Conservation (phyloP, 306 rosid species). For the Acacia confusa region DNA sequence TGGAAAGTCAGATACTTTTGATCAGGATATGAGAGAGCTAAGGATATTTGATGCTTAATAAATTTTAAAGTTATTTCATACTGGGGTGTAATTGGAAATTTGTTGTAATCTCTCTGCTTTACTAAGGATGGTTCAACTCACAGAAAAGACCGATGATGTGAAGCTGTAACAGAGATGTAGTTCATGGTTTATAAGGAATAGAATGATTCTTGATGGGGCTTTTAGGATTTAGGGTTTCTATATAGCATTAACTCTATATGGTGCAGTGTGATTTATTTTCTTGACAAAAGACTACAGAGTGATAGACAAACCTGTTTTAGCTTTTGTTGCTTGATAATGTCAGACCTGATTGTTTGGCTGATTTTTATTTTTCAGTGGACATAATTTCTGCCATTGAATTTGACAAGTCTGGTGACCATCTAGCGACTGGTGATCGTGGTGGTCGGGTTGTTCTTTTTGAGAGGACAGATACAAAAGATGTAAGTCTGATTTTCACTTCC, state of each 20-base stretch:
- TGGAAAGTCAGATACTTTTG: slow-evolving; percentile 8
- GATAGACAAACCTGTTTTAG: slow-evolving; percentile 13
- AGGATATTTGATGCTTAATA: slow-evolving; percentile 4
- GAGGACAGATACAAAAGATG: slow-evolving; percentile 95
- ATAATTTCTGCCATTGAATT: slow-evolving; percentile 98
- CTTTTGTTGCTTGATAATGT: slow-evolving; percentile 25
- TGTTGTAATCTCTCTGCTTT: neutral
- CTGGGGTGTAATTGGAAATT: neutral
- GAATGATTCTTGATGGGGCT: neutral
- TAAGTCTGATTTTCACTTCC: slow-evolving; percentile 42
- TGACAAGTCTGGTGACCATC: slow-evolving; percentile 96
- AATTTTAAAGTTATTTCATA: slow-evolving; percentile 1
- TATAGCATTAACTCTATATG: neutral
- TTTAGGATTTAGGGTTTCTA: neutral
- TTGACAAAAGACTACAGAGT: neutral
- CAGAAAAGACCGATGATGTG: neutral
- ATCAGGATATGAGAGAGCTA: slow-evolving; percentile 23
- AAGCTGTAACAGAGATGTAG: neutral
- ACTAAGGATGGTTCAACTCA: neutral
- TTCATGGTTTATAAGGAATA: neutral
- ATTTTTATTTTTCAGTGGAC: slow-evolving; percentile 72
- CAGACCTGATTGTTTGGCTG: slow-evolving; percentile 27
- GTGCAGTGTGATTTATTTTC: slow-evolving; percentile 10
- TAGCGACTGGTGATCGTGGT: slow-evolving; percentile 99
- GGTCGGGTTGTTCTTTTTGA: slow-evolving; percentile 99